Evolutionary conservation across 2,329 filamentous ascomycete genomes (phyloP), one percentile per base, ranked within the genome.

Genomic region (Fusarium gaditjirri): DNA sequence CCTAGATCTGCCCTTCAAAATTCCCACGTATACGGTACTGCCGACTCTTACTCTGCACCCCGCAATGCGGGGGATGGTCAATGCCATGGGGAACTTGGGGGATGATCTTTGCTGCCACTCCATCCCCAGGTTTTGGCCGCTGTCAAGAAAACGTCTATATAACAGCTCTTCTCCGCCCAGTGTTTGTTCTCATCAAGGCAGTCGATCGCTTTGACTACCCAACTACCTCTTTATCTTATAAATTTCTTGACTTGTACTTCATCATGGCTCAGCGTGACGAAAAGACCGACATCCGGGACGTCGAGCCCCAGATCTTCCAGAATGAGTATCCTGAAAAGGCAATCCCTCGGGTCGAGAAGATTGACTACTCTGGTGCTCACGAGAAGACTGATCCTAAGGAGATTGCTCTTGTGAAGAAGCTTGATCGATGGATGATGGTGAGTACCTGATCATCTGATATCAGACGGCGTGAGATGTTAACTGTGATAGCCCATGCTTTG

Each of bases 401-500:
- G 25, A 76, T 76, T 46, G 75, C 75, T 9, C 64, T 76, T 13
- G 75, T 76, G 27, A 76, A 57, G 46, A 76, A 76, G 62, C 67
- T 76, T 47, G 75, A 76, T 27, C 47, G 73, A 42, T 76, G 71
- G 73, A 76, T 76, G 68, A 76, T 76, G 73, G 73, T 73, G 33
- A 61, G 70, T 53, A 2, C 9, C 5, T 29, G 19, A 38, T n/a
- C 19, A 35, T 3, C 29, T n/a, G 2, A 23, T 5, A 1, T 4
- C 4, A 16, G 11, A 17, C 5, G 5, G 6, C 5, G 14, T 13
- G 11, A 1, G 4, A 4, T 41, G 19, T 61, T 71, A 12, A 75
- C 36, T 1, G 2, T 11, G 11, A 21, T 19, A 80, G 74, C 80
- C 80, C 0, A 81, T 81, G 73, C 75, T 81, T 8, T 82, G 80